Evolutionary conservation across 2,329 filamentous ascomycete genomes (phyloP), one percentile per base, ranked within the genome.

Genomic region (Alternaria dauci): DNA sequence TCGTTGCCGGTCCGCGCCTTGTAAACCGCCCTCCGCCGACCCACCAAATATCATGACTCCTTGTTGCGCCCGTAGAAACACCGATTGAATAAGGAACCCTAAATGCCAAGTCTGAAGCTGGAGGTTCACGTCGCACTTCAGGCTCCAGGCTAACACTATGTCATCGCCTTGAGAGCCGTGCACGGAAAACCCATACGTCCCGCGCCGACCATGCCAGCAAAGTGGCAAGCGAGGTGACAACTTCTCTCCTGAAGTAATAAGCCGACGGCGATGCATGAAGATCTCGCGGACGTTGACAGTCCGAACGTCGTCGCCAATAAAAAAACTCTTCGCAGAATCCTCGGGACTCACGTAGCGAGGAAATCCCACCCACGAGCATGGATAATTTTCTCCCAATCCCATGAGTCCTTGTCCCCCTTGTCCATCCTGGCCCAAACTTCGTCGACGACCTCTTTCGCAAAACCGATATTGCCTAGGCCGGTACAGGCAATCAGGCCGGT

Each of bases 301-400:
- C 30, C 46, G 30, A 32, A 18, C 16, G 20, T 26, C 16, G 20
- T 26, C 14, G 30, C 26, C 51, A 30, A 53, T 34, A 42, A 38
- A 54, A 38, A 50, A 25, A 23, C 20, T 23, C 46, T 36, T 50
- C 46, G 20, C 14, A 20, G 14, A 36, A 36, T n/a, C 20, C 56
- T 41, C 41, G n/a, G 18, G 26, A 26, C 18, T 60, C 63, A 88
- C 63, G 86, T 88, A 62, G 87, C 83, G 66, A 89, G 77, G 66
- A 88, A 88, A 68, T 89, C 86, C 82, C 86, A 87, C 20, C 84
- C 83, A 77, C 86, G 84, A 51, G 82, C 80, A 48, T 82, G 32
- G 32, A 36, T 36, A 8, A 36, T 36, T 36, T n/a, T 84, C 75
- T 89, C 87, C 86, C 86, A 89, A 72, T 89, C 86, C 87, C 87